Evolutionary conservation across 345 rosid genomes (phyloP).

Genomic region (Citrus sinensis): DNA sequence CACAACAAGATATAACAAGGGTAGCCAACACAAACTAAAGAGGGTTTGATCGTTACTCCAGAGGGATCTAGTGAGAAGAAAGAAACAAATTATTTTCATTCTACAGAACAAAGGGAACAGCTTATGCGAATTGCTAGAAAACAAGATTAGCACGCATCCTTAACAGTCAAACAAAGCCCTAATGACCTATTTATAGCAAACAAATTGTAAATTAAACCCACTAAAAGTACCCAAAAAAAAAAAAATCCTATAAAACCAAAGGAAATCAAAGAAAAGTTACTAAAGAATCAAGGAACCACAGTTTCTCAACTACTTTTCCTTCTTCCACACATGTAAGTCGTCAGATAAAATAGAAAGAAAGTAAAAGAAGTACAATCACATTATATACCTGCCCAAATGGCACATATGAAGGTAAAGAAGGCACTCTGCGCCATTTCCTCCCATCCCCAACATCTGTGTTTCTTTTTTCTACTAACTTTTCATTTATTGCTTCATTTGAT

Average conservation of each 20-base stretch:
- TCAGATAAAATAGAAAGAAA: slow-evolving; percentile 1
- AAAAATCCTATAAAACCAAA: neutral
- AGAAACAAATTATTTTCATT: neutral
- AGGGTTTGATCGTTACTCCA: neutral
- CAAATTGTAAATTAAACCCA: neutral
- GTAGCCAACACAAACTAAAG: neutral
- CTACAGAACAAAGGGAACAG: neutral
- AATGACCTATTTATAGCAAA: neutral
- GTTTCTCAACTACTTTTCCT: neutral
- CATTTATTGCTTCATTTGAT: slow-evolving; percentile 29
- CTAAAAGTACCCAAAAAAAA: neutral
- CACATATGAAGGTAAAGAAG: slow-evolving; percentile 86
- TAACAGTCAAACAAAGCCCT: neutral
- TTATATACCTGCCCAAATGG: slow-evolving; percentile 89
- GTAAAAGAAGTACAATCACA: slow-evolving; percentile 10
- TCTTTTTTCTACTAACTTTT: slow-evolving; percentile 38
- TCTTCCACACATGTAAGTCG: slow-evolving; percentile 1
- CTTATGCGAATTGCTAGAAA: neutral
- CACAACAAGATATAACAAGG: neutral
- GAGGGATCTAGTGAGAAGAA: neutral
- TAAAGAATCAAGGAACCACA: neutral
- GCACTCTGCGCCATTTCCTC: slow-evolving; percentile 67
- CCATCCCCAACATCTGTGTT: slow-evolving; percentile 34
- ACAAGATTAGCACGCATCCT: neutral
- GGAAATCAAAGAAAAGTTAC: neutral